These are phyloP conservation scores for Herpetomonas samuelpessoai DNA, from an alignment of 208 protist genomes.

Conservation along the genomic window DNA sequence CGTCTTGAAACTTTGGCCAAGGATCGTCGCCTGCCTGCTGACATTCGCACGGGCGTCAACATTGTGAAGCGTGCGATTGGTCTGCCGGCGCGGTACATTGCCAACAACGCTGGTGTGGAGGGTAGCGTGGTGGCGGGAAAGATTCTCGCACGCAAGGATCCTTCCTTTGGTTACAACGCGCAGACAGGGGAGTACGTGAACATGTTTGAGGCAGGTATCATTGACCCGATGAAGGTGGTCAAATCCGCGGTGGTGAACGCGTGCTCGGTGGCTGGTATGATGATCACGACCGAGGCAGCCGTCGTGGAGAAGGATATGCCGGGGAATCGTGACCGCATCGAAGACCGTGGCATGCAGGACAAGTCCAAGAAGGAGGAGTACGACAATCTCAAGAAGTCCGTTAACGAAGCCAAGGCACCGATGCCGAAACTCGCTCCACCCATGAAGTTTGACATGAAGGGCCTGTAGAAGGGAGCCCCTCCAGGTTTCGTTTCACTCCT, in stretches of 20 bases:
- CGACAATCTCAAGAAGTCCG: conserved; percentile 61
- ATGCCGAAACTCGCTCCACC: conserved; percentile 82
- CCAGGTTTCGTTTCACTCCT: too few relatives aligned
- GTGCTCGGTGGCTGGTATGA: conserved; percentile 97
- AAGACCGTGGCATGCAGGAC: conserved; percentile 83
- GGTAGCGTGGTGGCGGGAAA: conserved; percentile 97
- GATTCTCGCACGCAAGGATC: conserved; percentile 87
- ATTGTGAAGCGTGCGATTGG: conserved; percentile 78
- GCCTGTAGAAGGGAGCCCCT: too few relatives aligned
- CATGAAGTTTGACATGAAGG: conserved; percentile 89
- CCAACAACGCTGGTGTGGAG: conserved; percentile 97
- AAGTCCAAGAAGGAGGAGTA: conserved; percentile 73
- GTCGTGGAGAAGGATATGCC: conserved; percentile 89
- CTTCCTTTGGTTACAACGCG: conserved; percentile 95
- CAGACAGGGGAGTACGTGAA: conserved; percentile 95
- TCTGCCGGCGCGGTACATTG: conserved; percentile 92
- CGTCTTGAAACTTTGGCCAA: conserved; percentile 83
- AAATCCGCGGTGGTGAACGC: conserved; percentile 97
- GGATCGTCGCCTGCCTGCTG: conserved; percentile 49
- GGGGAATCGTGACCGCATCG: conserved; percentile 43
- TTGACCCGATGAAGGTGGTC: conserved; percentile 99
- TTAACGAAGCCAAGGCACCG: conserved; percentile 77
- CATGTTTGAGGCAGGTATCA: conserved; percentile 98
- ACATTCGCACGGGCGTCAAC: conserved; percentile 81
- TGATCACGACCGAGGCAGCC: conserved; percentile 99